Base-by-base conservation (phyloP, 345 rosid species). In the Erucastrum elatum region DNA sequence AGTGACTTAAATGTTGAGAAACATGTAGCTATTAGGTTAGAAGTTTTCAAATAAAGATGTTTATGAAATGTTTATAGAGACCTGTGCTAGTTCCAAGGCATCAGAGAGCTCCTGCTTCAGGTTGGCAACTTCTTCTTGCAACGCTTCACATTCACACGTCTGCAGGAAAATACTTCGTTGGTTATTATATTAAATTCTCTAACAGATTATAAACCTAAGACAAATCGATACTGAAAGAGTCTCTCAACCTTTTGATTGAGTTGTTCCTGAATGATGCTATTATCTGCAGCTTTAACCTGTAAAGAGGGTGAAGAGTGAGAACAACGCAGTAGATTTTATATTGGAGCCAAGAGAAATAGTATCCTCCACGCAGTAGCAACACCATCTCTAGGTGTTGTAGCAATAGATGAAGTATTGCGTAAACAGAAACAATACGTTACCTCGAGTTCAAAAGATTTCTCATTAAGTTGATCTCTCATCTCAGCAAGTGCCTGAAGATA, bases 361-460 rank as follows among this genome's bases (percentile, higher is more conserved):
- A 55, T 27, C 56, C 29, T 71, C 8, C 37, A 71, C 21, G 64
- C 66, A 68, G 10, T 15, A 51, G 56, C 60, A 68, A 68, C 35
- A 74, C 70, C 66, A 74, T 49, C 35, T 67, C 30, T 60, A 79
- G 29, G 35, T 60, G 13, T 64, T 16, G 58, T 27, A 62, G 68
- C 30, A 66, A 71, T 71, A 55, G 31, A 58, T 64, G 71, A 71
- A 39, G 9, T 56, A 31, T 78, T 72, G 77, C 8, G 8, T 67
- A 59, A 63, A 31, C 64, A 55, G 33, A 56, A 64, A 55, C 63
- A 26, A 78, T 68, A 37, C 3, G 39, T 86, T 71, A 95, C 99
- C 99, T 95, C 91, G 37, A 95, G 98, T 81, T 91, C 98, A 59
- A 95, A 90, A 46, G 96, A 91, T 84, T 91, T 93, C 84, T 93